These are phyloP conservation scores for Senecio squalidus DNA, from an alignment of 140 eudicot species.

Conservation along the genomic window DNA sequence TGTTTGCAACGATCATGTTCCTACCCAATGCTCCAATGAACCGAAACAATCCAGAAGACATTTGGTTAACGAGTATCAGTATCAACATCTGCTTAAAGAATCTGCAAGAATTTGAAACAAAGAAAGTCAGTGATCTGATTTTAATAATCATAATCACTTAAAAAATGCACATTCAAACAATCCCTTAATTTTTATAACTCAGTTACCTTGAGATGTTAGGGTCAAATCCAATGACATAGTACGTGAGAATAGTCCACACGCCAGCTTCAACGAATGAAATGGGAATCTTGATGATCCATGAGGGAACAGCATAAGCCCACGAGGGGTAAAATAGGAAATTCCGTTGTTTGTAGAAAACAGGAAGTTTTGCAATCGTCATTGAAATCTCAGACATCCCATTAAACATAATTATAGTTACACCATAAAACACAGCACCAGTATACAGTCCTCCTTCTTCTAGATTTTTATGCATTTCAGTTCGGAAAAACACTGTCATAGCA, in stretches of 20 bases:
- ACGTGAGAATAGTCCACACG: constrained; percentile 51
- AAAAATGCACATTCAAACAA: not conserved
- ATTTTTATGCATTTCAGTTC: constrained; percentile 55
- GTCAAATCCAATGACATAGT: constrained; percentile 72
- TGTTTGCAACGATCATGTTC: constrained; percentile 67
- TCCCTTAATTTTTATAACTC: not conserved
- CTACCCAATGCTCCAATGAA: constrained; percentile 60
- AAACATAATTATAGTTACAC: constrained; percentile 40
- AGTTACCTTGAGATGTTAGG: constrained; percentile 67
- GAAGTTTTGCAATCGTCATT: constrained; percentile 80
- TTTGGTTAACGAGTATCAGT: constrained; percentile 50
- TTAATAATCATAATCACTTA: no score
- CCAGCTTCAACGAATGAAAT: constrained; percentile 54
- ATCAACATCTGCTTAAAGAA: constrained; percentile 55
- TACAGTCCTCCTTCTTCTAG: constrained; percentile 47
- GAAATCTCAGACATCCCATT: constrained; percentile 75
- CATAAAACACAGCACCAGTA: constrained; percentile 51
- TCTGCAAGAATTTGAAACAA: constrained; percentile 42
- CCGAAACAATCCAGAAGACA: constrained; percentile 67
- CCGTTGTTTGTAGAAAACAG: constrained; percentile 83
- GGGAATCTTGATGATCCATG: constrained; percentile 70
- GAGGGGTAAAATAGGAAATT: constrained; percentile 72
- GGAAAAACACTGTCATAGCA: constrained; percentile 60
- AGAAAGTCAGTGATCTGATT: not conserved
- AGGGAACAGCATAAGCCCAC: constrained; percentile 71